Evolutionary conservation across 306 rosid species (phyloP), one percentile per base, ranked within the genome.

Genomic region (Lablab purpureus): DNA sequence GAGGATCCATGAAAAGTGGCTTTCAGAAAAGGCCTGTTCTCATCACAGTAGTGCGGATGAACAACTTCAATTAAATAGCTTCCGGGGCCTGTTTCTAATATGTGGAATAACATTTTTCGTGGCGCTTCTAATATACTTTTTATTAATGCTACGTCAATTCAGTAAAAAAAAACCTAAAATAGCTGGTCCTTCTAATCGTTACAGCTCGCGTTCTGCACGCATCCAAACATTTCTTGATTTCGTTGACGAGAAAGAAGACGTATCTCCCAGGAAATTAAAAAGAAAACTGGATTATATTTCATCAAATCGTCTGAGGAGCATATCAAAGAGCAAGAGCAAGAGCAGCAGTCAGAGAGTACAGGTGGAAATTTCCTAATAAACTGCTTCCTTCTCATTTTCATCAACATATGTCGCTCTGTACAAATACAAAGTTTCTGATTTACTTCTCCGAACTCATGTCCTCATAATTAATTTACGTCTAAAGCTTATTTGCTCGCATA

Each of bases 1-100:
- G 74, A 89, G 87, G 87, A 93, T 93, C 81, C 91, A 75, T 73
- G 91, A 93, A 74, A 89, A 86, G 82, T 93, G 97, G 97, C 91
- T 93, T 13, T 72, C 43, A 58, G 55, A 85, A 56, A 91, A 81
- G 59, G 81, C 92, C 30, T 91, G 97, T 76, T 81, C 80, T 62
- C 85, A 84, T n/a, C 91, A 59, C 64, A 71, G 81, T 52, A 11
- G 84, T 40, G 86, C 77, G 70, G 40, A 85, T 13, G 94, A 93
- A 73, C 88, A 89, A 41, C 94, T 93, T 56, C 75, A 81, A n/a
- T 86, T 93, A 9, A 67, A 74, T 40, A 93, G 97, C 85, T 93
- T 91, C 67, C 68, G 85, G 87, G 97, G 94, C n/a, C 84, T 93
- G 25, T 93, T 87, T 85, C 62, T 75, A 14, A 22, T 89, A 10